A percentile compares a stretch with the other conserved stretches of the same genome.
Conservation (phyloP, 768 basidiomycete species). For the Cystobasidium onofrii region DNA sequence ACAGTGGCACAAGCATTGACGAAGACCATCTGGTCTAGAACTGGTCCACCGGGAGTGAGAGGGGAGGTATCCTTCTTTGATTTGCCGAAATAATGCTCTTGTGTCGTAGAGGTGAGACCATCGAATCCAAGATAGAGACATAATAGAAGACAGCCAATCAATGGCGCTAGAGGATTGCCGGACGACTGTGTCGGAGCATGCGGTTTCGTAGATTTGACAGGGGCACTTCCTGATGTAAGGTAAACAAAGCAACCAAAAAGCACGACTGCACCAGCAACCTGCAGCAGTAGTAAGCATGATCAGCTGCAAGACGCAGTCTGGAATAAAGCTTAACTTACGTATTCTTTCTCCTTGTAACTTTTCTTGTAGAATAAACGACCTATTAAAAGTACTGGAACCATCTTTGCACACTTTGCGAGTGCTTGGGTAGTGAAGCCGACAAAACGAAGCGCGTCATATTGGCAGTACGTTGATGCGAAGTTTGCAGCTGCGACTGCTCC, state of each 20-base stretch:
- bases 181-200: constrained; percentile 10
- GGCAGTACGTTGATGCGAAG: constrained; percentile 39
- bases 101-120: constrained; percentile 40
- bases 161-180: constrained; percentile 12
- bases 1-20: constrained; percentile 35
- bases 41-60: constrained; percentile 37
- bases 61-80: constrained; percentile 13
- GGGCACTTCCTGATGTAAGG: constrained; percentile 35
- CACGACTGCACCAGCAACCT: constrained; percentile 36
- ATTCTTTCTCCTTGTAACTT: constrained; percentile 34
- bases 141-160: constrained; percentile 33
- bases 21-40: constrained; percentile 40
- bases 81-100: constrained; percentile 41
- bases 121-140: constrained; percentile 41
- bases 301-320: neutral
- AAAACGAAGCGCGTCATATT: constrained; percentile 39
- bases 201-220: neutral
- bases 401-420: constrained; percentile 41
- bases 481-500: constrained; percentile 37
- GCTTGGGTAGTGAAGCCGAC: constrained; percentile 38
- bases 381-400: constrained; percentile 42
- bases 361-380: constrained; percentile 38
- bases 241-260: constrained; percentile 39
- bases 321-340: constrained; percentile 5
- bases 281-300: neutral